Conservation (phyloP, 345 rosid species). For the Geranium rotundifolium region DNA sequence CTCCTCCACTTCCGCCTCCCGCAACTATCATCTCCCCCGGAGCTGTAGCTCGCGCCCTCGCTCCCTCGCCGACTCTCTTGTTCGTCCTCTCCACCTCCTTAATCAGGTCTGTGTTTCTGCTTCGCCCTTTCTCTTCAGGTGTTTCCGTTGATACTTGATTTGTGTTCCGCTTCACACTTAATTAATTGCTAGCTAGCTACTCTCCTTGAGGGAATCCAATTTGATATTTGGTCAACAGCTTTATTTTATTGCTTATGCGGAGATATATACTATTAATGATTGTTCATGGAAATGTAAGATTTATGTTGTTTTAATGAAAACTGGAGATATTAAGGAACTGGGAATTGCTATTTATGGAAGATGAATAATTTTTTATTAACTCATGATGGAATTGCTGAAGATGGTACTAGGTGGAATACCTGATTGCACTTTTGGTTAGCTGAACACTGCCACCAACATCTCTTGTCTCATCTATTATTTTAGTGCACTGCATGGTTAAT, state of each 20-base stretch:
- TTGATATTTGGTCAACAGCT: too few species aligned
- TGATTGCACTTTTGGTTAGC: not conserved
- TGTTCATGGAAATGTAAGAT: not conserved
- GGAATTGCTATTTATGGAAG: not conserved
- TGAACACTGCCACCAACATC: too few species aligned
- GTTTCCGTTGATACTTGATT: not conserved
- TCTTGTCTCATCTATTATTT: too few species aligned
- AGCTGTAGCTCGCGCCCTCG: constrained; percentile 82
- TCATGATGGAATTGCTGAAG: not conserved
- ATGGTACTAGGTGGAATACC: not conserved
- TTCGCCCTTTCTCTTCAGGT: not conserved
- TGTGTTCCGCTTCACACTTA: too few species aligned
- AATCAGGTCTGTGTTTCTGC: constrained; percentile 40
- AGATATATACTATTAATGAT: not conserved
- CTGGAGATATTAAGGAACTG: not conserved
- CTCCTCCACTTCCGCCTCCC: constrained; percentile 39
- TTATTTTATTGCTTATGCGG: not conserved
- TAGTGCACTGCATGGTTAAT: too few species aligned
- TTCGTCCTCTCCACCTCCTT: constrained; percentile 82
- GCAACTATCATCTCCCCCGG: constrained; percentile 61
- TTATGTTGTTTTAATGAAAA: not conserved
- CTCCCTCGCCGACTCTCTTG: constrained; percentile 78
- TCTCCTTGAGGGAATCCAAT: too few species aligned
- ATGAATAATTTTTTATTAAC: too few species aligned
- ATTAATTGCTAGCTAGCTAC: too few species aligned